A percentile compares a stretch with the other conserved stretches of the same genome.
Evolutionary conservation across 345 rosid species (phyloP).

Genomic region (Fremontodendron californicum): DNA sequence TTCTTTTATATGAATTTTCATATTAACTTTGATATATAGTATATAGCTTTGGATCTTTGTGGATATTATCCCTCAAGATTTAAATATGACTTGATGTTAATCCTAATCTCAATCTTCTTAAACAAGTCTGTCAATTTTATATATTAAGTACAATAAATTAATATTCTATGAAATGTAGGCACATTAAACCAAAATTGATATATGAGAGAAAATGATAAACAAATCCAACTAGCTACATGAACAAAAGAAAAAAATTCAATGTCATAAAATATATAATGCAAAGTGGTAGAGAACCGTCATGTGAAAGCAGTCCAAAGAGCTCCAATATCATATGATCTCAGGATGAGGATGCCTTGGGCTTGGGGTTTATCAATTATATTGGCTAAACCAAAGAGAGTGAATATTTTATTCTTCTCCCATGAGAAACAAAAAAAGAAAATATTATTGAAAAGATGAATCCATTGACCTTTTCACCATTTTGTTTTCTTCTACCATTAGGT

Average conservation of each 20-base stretch:
- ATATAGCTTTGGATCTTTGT: slow-evolving; percentile 13
- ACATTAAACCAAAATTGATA: not conserved
- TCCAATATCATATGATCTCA: slow-evolving; percentile 17
- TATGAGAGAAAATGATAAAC: not conserved
- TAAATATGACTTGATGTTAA: slow-evolving; percentile 24
- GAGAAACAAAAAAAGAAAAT: slow-evolving; percentile 7
- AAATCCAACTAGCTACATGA: slow-evolving; percentile 17
- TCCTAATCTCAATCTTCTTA: slow-evolving; percentile 25
- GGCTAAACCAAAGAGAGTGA: not conserved
- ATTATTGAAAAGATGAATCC: slow-evolving; percentile 20
- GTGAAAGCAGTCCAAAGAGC: slow-evolving; percentile 21
- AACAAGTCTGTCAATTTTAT: not conserved
- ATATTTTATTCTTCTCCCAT: slow-evolving; percentile 8
- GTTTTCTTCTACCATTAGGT: slow-evolving; percentile 5
- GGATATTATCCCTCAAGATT: slow-evolving; percentile 5
- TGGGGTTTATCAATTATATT: not conserved
- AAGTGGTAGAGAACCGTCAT: slow-evolving; percentile 3
- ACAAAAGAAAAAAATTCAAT: not conserved
- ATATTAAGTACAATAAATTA: not conserved
- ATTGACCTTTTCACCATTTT: slow-evolving; percentile 34
- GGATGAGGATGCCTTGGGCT: slow-evolving; percentile 23
- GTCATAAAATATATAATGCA: not conserved
- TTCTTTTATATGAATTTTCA: not conserved
- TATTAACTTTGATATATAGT: slow-evolving; percentile 19
- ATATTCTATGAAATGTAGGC: not conserved